Evolutionary conservation across 148 eudicot genomes (phyloP).

Genomic region (Pouteria glomerata): DNA sequence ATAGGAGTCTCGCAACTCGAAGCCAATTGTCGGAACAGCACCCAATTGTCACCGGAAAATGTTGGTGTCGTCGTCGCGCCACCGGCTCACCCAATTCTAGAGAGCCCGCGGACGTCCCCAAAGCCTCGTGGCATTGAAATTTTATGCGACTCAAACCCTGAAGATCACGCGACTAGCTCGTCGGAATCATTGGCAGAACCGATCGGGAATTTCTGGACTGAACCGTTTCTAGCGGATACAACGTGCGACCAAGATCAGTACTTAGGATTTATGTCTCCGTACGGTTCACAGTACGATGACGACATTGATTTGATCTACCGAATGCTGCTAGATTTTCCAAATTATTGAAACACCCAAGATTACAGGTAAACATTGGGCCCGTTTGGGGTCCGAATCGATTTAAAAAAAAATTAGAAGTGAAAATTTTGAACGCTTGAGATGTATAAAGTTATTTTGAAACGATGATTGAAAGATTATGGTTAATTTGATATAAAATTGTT

Average conservation of each 20-base stretch:
- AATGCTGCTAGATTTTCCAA: not conserved
- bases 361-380: too few relatives aligned
- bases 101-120: not conserved
- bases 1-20: too few relatives aligned
- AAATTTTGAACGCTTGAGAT: too few relatives aligned
- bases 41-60: not conserved
- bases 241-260: not conserved
- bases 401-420: too few relatives aligned
- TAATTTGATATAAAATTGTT: too few relatives aligned
- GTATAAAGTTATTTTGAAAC: too few relatives aligned
- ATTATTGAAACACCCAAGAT: too few relatives aligned
- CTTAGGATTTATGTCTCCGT: not conserved
- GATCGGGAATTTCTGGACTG: not conserved
- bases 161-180: not conserved
- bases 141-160: too few relatives aligned
- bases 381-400: too few relatives aligned
- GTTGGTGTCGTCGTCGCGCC: not conserved
- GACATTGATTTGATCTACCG: not conserved
- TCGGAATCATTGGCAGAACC: not conserved
- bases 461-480: too few relatives aligned
- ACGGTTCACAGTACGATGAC: not conserved
- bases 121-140: not conserved
- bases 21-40: too few relatives aligned
- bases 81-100: not conserved
- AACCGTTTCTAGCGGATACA: constrained; percentile 1